Conservation (phyloP, 768 basidiomycete genomes). For the Albatrellus ellisii region DNA sequence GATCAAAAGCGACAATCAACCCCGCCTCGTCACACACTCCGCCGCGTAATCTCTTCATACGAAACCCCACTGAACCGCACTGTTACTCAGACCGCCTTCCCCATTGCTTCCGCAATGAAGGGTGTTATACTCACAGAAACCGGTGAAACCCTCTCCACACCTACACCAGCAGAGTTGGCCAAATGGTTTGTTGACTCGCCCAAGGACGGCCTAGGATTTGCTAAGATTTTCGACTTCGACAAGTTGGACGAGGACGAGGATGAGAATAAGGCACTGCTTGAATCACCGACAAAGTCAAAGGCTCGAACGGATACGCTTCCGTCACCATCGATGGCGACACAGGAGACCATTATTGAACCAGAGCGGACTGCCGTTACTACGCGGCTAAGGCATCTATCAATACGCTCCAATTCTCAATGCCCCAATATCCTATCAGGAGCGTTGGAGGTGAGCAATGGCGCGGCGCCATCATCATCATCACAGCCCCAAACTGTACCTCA, state of each 20-base stretch:
- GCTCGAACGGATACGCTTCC: constrained; percentile 11
- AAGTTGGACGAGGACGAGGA: constrained; percentile 22
- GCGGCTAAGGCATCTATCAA: constrained; percentile 1
- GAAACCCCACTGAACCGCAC: constrained; percentile 41
- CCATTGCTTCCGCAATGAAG: constrained; percentile 28
- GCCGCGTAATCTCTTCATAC: constrained; percentile 22
- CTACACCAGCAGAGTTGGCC: constrained; percentile 49
- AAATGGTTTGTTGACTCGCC: constrained; percentile 60
- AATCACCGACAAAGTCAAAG: constrained; percentile 33
- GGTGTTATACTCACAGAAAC: constrained; percentile 70
- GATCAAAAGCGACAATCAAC: constrained; percentile 19
- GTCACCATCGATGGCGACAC: not conserved
- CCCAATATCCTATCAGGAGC: not conserved
- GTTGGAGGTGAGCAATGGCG: constrained; percentile 2
- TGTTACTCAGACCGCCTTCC: constrained; percentile 14
- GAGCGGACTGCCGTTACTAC: constrained; percentile 1
- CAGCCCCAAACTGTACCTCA: not conserved
- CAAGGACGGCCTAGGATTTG: constrained; percentile 59
- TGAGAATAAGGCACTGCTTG: constrained; percentile 19
- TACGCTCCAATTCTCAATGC: not conserved
- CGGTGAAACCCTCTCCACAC: constrained; percentile 62
- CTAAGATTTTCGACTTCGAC: constrained; percentile 61
- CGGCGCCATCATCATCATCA: constrained; percentile 9
- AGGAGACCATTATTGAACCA: constrained; percentile 1
- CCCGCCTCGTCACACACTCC: constrained; percentile 3